phyloP scores from a whole-genome alignment of 2,329 filamentous ascomycete species.

The Paramyrothecium sp. region DNA sequence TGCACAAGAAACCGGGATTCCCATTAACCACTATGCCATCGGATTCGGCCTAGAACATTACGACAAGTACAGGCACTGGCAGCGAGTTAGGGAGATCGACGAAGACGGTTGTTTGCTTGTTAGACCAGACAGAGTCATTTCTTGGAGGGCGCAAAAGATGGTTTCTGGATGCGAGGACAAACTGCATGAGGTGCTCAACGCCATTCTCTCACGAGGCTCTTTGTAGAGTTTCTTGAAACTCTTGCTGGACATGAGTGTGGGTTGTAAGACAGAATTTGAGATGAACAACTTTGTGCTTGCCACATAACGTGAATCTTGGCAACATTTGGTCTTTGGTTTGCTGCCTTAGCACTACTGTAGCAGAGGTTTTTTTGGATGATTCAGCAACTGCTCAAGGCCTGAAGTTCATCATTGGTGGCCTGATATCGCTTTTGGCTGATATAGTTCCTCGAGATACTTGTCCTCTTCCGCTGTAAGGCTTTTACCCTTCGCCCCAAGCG shows the following conservation, averaged over 20 bases:
- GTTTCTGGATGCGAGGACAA: neutral
- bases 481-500: conserved; percentile 35
- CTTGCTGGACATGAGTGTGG: no score
- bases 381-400: no score
- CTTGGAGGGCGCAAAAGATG: conserved; percentile 1
- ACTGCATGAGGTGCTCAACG: neutral
- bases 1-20: neutral
- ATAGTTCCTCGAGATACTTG: neutral
- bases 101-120: conserved; percentile 6
- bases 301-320: no score
- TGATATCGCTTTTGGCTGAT: neutral
- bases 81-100: neutral
- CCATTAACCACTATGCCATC: conserved; percentile 2
- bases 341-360: no score
- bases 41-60: conserved; percentile 5
- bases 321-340: no score
- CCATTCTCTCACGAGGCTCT: neutral
- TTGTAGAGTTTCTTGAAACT: no score
- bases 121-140: conserved; percentile 3
- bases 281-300: no score
- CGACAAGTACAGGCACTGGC: conserved; percentile 4
- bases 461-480: neutral
- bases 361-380: no score
- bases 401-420: neutral
- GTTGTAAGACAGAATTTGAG: no score